Conservation (phyloP, 371 early-diverging fungal genomes). For the Syncephalastrum monosporum region DNA sequence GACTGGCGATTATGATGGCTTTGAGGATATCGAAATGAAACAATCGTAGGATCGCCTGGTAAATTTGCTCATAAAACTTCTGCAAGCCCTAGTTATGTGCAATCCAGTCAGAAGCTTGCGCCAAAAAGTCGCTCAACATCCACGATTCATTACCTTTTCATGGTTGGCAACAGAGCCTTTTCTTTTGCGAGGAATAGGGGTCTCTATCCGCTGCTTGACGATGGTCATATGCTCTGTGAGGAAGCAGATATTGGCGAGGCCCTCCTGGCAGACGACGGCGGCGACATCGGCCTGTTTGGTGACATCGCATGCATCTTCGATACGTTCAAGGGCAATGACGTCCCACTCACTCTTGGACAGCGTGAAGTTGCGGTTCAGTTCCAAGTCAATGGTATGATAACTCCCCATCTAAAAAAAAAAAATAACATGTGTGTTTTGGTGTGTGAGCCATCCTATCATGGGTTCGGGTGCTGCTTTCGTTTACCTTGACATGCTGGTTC, state of each 20-base stretch:
- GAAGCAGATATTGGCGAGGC: constrained; percentile 92
- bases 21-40: constrained; percentile 89
- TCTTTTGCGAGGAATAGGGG: constrained; percentile 89
- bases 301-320: constrained; percentile 89
- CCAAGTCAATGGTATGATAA: constrained; percentile 95
- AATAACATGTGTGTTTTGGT: too few relatives aligned
- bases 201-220: constrained; percentile 90
- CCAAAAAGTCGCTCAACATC: too few relatives aligned
- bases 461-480: background rate
- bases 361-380: constrained; percentile 86
- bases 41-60: constrained; percentile 82
- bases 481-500: constrained; percentile 88
- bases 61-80: constrained; percentile 89
- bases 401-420: too few relatives aligned
- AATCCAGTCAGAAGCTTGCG: background rate
- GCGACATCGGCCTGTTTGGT: constrained; percentile 92
- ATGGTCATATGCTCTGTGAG: constrained; percentile 94
- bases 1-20: constrained; percentile 91
- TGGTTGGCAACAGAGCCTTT: constrained; percentile 85
- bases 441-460: background rate
- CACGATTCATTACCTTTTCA: constrained; percentile 67
- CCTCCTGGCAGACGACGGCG: constrained; percentile 95
- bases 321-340: constrained; percentile 82
- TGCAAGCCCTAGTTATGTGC: constrained; percentile 55
- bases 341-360: constrained; percentile 93